These are phyloP conservation scores for Erodium moschatum DNA, from an alignment of 441 rosid genomes.

Conservation along the genomic window DNA sequence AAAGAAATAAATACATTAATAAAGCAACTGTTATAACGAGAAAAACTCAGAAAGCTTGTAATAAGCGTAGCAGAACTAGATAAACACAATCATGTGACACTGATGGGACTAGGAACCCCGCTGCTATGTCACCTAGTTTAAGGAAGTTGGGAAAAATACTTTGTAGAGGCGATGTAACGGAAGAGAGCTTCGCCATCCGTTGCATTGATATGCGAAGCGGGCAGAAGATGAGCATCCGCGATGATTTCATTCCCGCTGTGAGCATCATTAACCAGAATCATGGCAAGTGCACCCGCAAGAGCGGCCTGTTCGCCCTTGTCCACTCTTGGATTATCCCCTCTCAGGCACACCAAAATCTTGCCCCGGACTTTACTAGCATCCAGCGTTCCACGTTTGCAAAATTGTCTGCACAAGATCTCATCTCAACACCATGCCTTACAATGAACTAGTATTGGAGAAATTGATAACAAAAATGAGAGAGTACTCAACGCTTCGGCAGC, in stretches of 20 bases:
- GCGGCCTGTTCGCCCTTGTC: constrained; percentile 36
- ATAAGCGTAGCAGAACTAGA: too few relatives aligned
- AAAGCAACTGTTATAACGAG: too few relatives aligned
- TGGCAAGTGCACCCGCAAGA: constrained; percentile 47
- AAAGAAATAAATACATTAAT: too few relatives aligned
- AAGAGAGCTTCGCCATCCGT: constrained; percentile 29
- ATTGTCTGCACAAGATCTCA: constrained; percentile 14
- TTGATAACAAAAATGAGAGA: neutral
- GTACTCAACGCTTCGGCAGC: neutral
- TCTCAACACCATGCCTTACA: too few relatives aligned
- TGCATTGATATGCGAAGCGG: constrained; percentile 37
- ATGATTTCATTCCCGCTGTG: constrained; percentile 28
- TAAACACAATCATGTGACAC: too few relatives aligned
- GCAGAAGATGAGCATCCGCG: constrained; percentile 43
- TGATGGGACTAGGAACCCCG: too few relatives aligned
- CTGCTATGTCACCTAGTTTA: too few relatives aligned
- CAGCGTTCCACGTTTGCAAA: constrained; percentile 9
- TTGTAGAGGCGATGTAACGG: constrained; percentile 29
- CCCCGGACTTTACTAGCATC: constrained; percentile 49
- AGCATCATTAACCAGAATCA: constrained; percentile 47
- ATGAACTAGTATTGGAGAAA: too few relatives aligned
- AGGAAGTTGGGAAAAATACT: constrained; percentile 20
- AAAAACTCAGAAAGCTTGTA: too few relatives aligned
- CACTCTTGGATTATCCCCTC: constrained; percentile 31
- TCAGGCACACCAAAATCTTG: constrained; percentile 45